These are phyloP conservation scores for Priceomyces medius DNA, from an alignment of 805 yeast genomes.

Conservation along the genomic window DNA sequence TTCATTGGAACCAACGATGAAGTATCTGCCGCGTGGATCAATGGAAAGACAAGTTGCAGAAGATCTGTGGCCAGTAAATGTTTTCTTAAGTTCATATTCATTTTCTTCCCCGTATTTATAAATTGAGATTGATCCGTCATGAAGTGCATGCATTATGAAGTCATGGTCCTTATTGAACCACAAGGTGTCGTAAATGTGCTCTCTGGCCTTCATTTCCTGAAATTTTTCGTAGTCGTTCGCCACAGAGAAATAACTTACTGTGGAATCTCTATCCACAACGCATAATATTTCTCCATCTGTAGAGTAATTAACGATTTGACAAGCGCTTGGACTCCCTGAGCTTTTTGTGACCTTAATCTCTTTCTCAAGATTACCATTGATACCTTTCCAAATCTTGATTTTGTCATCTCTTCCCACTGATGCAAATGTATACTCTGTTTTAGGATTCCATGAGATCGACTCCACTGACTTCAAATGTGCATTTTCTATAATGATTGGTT, in stretches of 20 bases:
- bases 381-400: constrained; percentile 48
- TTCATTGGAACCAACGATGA: constrained; percentile 57
- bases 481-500: constrained; percentile 39
- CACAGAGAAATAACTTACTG: constrained; percentile 35
- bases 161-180: constrained; percentile 47
- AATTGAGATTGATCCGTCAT: constrained; percentile 43
- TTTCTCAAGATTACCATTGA: constrained; percentile 30
- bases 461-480: constrained; percentile 42
- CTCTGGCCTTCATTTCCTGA: constrained; percentile 20
- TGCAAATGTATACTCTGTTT: constrained; percentile 43
- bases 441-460: constrained; percentile 50
- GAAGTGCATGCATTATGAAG: constrained; percentile 39
- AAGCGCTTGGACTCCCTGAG: constrained; percentile 7
- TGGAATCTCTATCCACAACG: constrained; percentile 41
- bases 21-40: constrained; percentile 52
- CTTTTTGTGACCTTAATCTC: constrained; percentile 27
- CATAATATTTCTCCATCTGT: constrained; percentile 48
- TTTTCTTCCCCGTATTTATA: constrained; percentile 13
- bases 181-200: constrained; percentile 37
- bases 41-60: constrained; percentile 46
- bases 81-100: constrained; percentile 10
- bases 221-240: constrained; percentile 27
- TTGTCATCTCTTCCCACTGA: constrained; percentile 48
- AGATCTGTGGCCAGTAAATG: constrained; percentile 47
- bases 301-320: constrained; percentile 36